These are phyloP conservation scores for Magnolia kwangsiensis DNA, from an alignment of 164 flowering plant genomes.

Conservation along the genomic window DNA sequence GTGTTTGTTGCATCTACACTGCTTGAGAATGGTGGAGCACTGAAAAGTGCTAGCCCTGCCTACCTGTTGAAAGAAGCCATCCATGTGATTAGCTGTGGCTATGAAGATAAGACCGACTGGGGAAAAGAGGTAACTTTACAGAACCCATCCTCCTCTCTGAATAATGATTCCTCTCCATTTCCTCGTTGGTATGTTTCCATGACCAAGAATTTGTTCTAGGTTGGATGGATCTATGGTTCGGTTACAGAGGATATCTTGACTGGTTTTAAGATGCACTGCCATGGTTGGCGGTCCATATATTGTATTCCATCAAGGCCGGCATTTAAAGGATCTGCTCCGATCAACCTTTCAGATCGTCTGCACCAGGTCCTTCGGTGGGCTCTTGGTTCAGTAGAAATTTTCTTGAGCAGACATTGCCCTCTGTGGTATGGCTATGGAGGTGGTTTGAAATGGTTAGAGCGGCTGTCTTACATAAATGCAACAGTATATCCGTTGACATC, in stretches of 20 bases:
- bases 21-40: slow-evolving; percentile 91
- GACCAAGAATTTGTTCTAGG: slow-evolving; percentile 19
- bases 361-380: slow-evolving; percentile 98
- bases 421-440: slow-evolving; percentile 78
- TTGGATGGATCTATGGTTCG: slow-evolving; percentile 95
- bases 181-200: background rate
- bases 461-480: slow-evolving; percentile 81
- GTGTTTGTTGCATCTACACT: slow-evolving; percentile 84
- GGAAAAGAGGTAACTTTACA: slow-evolving; percentile 65
- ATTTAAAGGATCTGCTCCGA: slow-evolving; percentile 89
- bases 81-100: slow-evolving; percentile 95
- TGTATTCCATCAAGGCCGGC: slow-evolving; percentile 87
- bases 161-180: background rate
- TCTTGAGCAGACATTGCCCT: slow-evolving; percentile 86
- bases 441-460: slow-evolving; percentile 79
- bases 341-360: slow-evolving; percentile 84
- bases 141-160: background rate
- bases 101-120: slow-evolving; percentile 97
- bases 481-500: slow-evolving; percentile 90
- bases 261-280: slow-evolving; percentile 92
- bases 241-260: slow-evolving; percentile 87
- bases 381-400: slow-evolving; percentile 90
- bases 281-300: slow-evolving; percentile 95
- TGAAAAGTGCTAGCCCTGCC: slow-evolving; percentile 91
- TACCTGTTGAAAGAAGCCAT: slow-evolving; percentile 95